phyloP scores from a whole-genome alignment of 306 rosid genomes.

The Begonia peltatifolia region DNA sequence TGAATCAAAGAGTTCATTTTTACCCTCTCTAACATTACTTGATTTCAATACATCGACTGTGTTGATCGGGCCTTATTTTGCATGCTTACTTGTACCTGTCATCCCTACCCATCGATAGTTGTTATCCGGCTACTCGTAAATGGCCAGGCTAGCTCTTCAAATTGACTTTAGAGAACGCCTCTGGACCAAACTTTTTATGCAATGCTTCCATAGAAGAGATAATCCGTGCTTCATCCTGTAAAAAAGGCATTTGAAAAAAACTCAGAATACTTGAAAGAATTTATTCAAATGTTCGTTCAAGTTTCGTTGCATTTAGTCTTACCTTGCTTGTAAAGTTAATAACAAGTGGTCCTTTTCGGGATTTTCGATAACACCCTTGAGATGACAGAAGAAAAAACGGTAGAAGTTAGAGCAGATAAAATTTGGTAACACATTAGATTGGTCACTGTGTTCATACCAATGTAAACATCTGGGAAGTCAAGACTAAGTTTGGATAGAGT shows the following conservation, averaged over 20 bases:
- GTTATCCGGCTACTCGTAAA: too few relatives aligned
- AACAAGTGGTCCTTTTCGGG: conserved; percentile 37
- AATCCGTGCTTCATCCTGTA: conserved; percentile 54
- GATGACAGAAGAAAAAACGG: conserved; percentile 10
- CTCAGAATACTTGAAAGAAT: not conserved
- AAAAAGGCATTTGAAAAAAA: not conserved
- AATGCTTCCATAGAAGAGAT: conserved; percentile 40
- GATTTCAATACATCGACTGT: too few relatives aligned
- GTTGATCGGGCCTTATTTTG: too few relatives aligned
- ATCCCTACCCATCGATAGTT: too few relatives aligned
- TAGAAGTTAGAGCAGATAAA: conserved; percentile 10
- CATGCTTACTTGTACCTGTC: too few relatives aligned
- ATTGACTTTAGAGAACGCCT: conserved; percentile 34
- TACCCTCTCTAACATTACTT: too few relatives aligned
- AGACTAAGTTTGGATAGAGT: conserved; percentile 68
- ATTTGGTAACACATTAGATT: conserved; percentile 3
- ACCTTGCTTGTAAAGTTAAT: conserved; percentile 68
- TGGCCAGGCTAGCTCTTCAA: not conserved
- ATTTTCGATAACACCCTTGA: conserved; percentile 67
- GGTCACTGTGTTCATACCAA: conserved; percentile 39
- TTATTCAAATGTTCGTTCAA: not conserved
- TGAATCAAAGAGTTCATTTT: too few relatives aligned
- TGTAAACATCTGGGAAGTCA: conserved; percentile 71
- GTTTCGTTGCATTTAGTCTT: not conserved
- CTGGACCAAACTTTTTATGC: conserved; percentile 41